Percentiles rank a stretch among this genome's conserved stretches.
These are phyloP conservation scores for Diplodia scrobiculata DNA, from an alignment of 2,329 filamentous ascomycete species.

Conservation along the genomic window DNA sequence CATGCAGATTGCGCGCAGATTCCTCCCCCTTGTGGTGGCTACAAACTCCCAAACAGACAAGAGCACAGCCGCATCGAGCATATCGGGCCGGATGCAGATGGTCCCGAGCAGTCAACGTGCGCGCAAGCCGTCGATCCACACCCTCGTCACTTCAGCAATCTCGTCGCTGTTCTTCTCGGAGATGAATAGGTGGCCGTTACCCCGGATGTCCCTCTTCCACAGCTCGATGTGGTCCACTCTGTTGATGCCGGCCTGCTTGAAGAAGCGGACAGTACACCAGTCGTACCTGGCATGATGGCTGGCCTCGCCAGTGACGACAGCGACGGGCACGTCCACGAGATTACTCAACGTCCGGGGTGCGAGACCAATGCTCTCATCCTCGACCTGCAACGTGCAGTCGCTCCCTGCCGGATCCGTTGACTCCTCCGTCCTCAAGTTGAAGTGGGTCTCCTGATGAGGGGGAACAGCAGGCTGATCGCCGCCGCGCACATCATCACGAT, in stretches of 20 bases:
- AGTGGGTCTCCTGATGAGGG: background rate
- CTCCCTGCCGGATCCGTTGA: background rate
- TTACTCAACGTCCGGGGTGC: background rate
- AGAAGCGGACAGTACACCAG: background rate
- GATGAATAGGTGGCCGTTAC: background rate
- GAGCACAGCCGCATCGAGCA: background rate
- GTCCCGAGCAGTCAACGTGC: background rate
- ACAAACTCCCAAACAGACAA: background rate
- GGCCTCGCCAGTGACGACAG: background rate
- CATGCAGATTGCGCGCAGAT: background rate
- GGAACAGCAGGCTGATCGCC: background rate
- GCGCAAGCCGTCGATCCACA: background rate
- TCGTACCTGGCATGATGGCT: constrained; percentile 12
- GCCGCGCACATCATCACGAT: background rate
- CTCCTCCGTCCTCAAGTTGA: background rate
- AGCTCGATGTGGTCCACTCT: background rate
- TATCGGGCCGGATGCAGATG: background rate
- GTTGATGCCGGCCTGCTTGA: background rate
- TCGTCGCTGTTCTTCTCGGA: constrained; percentile 13
- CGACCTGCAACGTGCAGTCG: constrained; percentile 8
- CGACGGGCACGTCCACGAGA: constrained; percentile 3
- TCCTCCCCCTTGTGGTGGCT: background rate
- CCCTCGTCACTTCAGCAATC: constrained; percentile 9
- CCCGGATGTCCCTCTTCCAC: constrained; percentile 1
- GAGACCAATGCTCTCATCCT: background rate